Conservation (phyloP, 306 rosid genomes). For the Glycine soja region DNA sequence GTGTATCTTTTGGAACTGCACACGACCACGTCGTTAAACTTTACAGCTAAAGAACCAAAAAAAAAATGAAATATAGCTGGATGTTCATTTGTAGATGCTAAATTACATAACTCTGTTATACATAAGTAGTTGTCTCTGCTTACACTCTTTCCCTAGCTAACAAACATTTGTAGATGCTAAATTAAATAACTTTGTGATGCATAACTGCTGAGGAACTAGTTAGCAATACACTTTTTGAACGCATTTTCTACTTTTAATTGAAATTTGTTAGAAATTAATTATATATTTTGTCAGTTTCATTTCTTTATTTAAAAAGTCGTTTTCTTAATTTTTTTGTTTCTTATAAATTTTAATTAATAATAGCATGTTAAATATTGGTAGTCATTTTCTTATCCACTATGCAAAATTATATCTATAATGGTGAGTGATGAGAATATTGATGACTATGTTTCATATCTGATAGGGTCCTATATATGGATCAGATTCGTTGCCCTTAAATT, state of each 20-base stretch:
- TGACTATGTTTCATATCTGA: constrained; percentile 12
- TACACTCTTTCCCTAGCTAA: not conserved
- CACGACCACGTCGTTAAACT: constrained; percentile 38
- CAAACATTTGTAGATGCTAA: not conserved
- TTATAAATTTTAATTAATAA: not conserved
- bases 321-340: not conserved
- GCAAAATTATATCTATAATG: not conserved
- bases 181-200: not conserved
- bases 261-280: not conserved
- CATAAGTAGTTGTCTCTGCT: not conserved
- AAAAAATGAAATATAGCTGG: constrained; percentile 25
- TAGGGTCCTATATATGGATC: constrained; percentile 23
- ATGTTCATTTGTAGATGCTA: constrained; percentile 5
- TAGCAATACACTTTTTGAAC: not conserved
- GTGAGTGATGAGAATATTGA: constrained; percentile 13
- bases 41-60: constrained; percentile 28
- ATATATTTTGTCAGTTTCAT: not conserved
- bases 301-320: not conserved
- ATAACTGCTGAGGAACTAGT: not conserved
- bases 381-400: not conserved
- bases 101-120: not conserved
- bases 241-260: no score
- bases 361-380: not conserved
- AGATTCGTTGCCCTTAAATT: constrained; percentile 47
- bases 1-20: constrained; percentile 46